Percentiles rank a stretch among this genome's conserved stretches.
phyloP scores from a whole-genome alignment of 441 rosid genomes.

The Erodium chrysanthum region DNA sequence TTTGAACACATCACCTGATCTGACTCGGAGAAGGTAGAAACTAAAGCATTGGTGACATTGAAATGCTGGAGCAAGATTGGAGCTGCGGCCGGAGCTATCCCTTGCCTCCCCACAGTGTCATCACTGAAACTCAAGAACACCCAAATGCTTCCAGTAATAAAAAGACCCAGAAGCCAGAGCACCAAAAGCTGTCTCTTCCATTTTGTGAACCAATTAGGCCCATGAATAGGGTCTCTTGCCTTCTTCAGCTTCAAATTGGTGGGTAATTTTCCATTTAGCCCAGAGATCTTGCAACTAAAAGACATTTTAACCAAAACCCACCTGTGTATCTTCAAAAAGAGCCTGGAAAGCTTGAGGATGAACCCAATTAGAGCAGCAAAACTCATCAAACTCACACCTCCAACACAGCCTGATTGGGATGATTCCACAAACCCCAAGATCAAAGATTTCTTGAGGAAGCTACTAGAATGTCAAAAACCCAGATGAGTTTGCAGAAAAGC shows the following conservation, averaged over 20 bases:
- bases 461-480: slow-evolving; percentile 19
- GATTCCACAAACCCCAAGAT: slow-evolving; percentile 23
- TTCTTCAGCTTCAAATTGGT: slow-evolving; percentile 38
- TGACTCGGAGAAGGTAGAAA: slow-evolving; percentile 52
- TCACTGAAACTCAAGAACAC: slow-evolving; percentile 28
- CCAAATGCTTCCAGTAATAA: slow-evolving; percentile 30
- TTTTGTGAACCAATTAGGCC: slow-evolving; percentile 26
- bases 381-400: slow-evolving; percentile 33
- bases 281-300: slow-evolving; percentile 42
- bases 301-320: slow-evolving; percentile 46
- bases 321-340: slow-evolving; percentile 27
- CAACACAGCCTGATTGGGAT: slow-evolving; percentile 16
- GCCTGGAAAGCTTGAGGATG: slow-evolving; percentile 30
- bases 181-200: slow-evolving; percentile 40
- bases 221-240: slow-evolving; percentile 34
- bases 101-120: slow-evolving; percentile 19
- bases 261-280: slow-evolving; percentile 34
- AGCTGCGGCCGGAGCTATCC: slow-evolving; percentile 22
- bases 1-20: slow-evolving; percentile 49
- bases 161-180: slow-evolving; percentile 35
- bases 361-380: slow-evolving; percentile 34
- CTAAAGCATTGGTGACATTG: slow-evolving; percentile 45
- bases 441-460: slow-evolving; percentile 17
- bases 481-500: slow-evolving; percentile 14
- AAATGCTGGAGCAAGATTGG: slow-evolving; percentile 31